Percentiles rank a stretch among this genome's conserved stretches.
Evolutionary conservation across 2,329 filamentous ascomycete genomes (phyloP).

Genomic region (Ceratocystis destructans): DNA sequence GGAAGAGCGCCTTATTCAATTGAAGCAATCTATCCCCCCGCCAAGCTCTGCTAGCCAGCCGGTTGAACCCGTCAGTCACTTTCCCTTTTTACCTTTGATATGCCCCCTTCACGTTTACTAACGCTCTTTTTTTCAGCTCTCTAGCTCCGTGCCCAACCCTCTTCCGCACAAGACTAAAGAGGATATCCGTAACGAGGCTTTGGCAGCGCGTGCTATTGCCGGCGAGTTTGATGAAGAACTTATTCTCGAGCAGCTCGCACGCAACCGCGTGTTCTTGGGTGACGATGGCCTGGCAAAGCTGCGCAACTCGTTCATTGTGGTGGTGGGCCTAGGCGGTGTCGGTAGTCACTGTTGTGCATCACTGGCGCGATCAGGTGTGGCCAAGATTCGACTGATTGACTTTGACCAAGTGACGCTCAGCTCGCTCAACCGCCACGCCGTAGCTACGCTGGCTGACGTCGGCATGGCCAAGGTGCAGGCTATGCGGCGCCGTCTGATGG

Average conservation of each 20-base stretch:
- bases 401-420: constrained; percentile 96
- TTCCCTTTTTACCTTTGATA: background rate
- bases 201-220: constrained; percentile 46
- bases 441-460: constrained; percentile 87
- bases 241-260: constrained; percentile 84
- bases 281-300: constrained; percentile 68
- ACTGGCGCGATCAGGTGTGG: constrained; percentile 76
- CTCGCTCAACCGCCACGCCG: constrained; percentile 87
- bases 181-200: constrained; percentile 43
- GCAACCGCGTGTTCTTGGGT: constrained; percentile 81
- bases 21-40: constrained; percentile 48
- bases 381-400: constrained; percentile 77
- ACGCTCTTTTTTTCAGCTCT: constrained; percentile 35
- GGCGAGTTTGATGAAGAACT: constrained; percentile 62
- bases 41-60: constrained; percentile 19
- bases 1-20: constrained; percentile 38
- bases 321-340: constrained; percentile 89
- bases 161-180: constrained; percentile 40
- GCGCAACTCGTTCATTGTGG: constrained; percentile 66
- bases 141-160: constrained; percentile 44
- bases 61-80: constrained; percentile 17
- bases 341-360: constrained; percentile 83
- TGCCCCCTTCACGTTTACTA: background rate
- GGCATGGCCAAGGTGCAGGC: constrained; percentile 85
- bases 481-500: constrained; percentile 63